These are phyloP conservation scores for Carpinus fangiana DNA, from an alignment of 306 rosid species.

Conservation along the genomic window DNA sequence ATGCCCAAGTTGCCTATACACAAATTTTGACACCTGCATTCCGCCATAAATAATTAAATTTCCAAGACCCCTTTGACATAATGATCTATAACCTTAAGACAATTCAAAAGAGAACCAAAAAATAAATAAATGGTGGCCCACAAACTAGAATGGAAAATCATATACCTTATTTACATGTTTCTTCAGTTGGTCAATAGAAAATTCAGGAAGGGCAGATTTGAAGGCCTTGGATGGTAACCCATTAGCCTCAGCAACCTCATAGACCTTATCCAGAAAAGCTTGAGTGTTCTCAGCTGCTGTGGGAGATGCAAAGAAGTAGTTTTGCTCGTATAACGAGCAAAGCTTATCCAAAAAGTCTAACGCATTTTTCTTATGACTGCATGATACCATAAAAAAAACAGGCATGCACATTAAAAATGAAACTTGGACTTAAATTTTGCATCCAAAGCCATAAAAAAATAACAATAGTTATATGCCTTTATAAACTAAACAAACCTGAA, in stretches of 20 bases:
- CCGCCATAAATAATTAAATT: conserved; percentile 5
- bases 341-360: conserved; percentile 72
- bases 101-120: background rate
- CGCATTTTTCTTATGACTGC: conserved; percentile 78
- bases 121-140: background rate
- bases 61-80: background rate
- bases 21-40: conserved; percentile 62
- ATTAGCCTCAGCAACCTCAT: conserved; percentile 77
- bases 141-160: conserved; percentile 18
- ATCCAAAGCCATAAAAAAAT: background rate
- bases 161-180: conserved; percentile 64
- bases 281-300: conserved; percentile 46
- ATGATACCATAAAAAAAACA: conserved; percentile 26
- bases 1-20: conserved; percentile 60
- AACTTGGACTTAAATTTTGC: conserved; percentile 6
- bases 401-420: conserved; percentile 26
- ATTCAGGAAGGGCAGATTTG: conserved; percentile 48
- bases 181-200: conserved; percentile 58
- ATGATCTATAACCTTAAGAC: background rate
- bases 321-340: conserved; percentile 67
- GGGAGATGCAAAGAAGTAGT: conserved; percentile 45
- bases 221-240: conserved; percentile 70
- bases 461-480: conserved; percentile 9
- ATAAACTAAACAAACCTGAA: conserved; percentile 61
- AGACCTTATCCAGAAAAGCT: conserved; percentile 59